Percentiles rank a stretch among this genome's conserved stretches.
phyloP scores from a whole-genome alignment of 2,329 filamentous ascomycete species.

The Tolypocladium amazonense region DNA sequence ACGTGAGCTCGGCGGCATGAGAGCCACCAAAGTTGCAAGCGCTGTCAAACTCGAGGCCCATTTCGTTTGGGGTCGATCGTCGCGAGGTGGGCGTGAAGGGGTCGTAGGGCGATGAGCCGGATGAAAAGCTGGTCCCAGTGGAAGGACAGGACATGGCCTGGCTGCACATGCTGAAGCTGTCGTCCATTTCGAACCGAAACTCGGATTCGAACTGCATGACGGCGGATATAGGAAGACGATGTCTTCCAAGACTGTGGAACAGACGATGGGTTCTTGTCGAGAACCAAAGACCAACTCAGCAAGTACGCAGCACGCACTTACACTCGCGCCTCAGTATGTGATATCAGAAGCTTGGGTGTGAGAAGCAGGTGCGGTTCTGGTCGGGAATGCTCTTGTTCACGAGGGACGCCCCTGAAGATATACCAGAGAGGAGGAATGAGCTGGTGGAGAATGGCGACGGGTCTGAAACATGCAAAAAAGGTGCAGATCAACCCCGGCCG shows the following conservation, averaged over 20 bases:
- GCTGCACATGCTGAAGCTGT: constrained; percentile 26
- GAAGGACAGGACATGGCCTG: constrained; percentile 25
- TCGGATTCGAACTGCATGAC: constrained; percentile 28
- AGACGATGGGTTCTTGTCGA: neutral
- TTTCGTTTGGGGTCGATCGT: constrained; percentile 30
- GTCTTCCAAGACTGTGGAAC: neutral
- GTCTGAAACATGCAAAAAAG: constrained; percentile 21
- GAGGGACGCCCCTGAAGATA: constrained; percentile 30
- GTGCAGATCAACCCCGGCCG: constrained; percentile 22
- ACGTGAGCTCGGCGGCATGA: constrained; percentile 23
- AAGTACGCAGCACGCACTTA: neutral
- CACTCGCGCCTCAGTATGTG: neutral
- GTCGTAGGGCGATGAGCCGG: constrained; percentile 29
- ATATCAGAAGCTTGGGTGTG: constrained; percentile 1
- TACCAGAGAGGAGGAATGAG: constrained; percentile 27
- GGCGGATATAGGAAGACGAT: constrained; percentile 6
- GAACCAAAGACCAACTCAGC: neutral
- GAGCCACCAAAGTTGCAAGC: constrained; percentile 13
- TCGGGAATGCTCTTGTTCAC: constrained; percentile 23
- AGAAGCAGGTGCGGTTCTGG: constrained; percentile 13
- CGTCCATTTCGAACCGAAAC: constrained; percentile 28
- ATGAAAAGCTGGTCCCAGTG: constrained; percentile 26
- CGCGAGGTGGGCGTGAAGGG: constrained; percentile 33
- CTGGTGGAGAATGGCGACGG: constrained; percentile 16
- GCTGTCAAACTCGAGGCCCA: constrained; percentile 26